Evolutionary conservation across 1,139 yeast species (phyloP).

Genomic region (Barnettozyma hawaiiensis): DNA sequence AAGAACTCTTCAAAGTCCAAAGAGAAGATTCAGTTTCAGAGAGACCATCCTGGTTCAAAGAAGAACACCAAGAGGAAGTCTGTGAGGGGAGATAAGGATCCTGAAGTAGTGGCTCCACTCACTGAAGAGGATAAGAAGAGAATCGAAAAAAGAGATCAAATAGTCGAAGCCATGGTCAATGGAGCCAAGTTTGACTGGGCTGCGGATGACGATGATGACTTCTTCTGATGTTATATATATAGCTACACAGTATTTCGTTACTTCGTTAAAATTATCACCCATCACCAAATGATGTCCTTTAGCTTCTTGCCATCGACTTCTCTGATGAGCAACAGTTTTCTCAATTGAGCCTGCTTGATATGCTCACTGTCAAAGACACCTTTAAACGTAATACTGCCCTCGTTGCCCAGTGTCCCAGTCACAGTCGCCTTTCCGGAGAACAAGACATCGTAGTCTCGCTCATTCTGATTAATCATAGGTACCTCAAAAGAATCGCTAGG

Average conservation of each 20-base stretch:
- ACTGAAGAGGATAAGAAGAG: conserved; percentile 2
- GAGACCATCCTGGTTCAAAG: not conserved
- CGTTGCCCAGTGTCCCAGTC: conserved; percentile 14
- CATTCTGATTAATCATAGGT: conserved; percentile 18
- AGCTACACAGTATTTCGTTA: conserved; percentile 1
- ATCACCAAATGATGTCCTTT: conserved; percentile 18
- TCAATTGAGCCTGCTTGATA: conserved; percentile 21
- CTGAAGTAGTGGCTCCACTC: conserved; percentile 1
- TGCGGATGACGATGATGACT: conserved; percentile 19
- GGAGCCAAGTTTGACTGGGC: conserved; percentile 22
- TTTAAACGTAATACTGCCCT: conserved; percentile 19
- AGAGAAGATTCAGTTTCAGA: not conserved
- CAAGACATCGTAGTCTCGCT: conserved; percentile 20
- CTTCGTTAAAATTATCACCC: not conserved
- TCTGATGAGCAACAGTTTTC: conserved; percentile 16
- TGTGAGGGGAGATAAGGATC: not conserved
- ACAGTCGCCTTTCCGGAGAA: conserved; percentile 20
- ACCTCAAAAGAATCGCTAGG: conserved; percentile 19
- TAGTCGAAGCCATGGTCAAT: conserved; percentile 13
- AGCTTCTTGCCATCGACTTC: conserved; percentile 16
- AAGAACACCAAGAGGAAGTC: not conserved
- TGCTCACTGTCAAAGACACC: conserved; percentile 25
- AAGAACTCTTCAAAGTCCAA: not conserved
- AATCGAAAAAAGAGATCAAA: conserved; percentile 5
- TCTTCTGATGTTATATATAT: conserved; percentile 1